Base-by-base conservation (phyloP, 2,329 filamentous ascomycete genomes). In the Fonsecaea monophora region DNA sequence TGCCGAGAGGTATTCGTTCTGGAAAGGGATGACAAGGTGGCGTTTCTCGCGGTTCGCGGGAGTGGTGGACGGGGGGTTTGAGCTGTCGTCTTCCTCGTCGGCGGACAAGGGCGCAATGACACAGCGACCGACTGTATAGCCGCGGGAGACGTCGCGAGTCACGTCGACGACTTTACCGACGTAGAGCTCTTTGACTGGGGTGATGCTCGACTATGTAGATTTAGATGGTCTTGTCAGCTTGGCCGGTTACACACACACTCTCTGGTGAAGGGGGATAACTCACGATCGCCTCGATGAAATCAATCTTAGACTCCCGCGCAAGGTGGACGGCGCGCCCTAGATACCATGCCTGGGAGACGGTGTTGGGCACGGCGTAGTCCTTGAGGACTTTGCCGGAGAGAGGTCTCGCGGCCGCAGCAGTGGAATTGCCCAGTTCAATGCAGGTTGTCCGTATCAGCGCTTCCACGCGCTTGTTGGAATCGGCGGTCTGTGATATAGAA, bases 151-250 rank as follows among this genome's bases (percentile, higher is more conserved):
- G 58, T 75, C 72, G 21, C 80, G 75, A 50, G 79, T 77, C 1
- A 82, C 80, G 32, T 80, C 79, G 9, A 82, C 74, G 42, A 82
- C 80, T 67, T 82, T 82, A 32, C 81, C 81, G 42, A 78, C 80
- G 72, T 81, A 82, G 1, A 82, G 72, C 18, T 59, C 25, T 35
- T 53, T 54, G 12, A 48, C 53, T 7, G 60, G 67, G 13, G 65
- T 67, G 40, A 67, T 64, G 34, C 32, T 64, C 15, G 65, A 50
- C 62, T 65, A 25, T 57, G 18, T 10, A 6, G 34, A 10, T 25
- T 25, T 48, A 32, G 30, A 32, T 32, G 30, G 4, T 32, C 30
- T 6, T 25, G 37, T 60, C 57, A 48, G 57, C 18, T 32, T 32
- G 2, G 30, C 30, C 30, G 30, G 30, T 5, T 4, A 32, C 30